Percentiles rank a stretch among this genome's conserved stretches.
Conservation (phyloP, 805 yeast species). For the Yarrowia divulgata region DNA sequence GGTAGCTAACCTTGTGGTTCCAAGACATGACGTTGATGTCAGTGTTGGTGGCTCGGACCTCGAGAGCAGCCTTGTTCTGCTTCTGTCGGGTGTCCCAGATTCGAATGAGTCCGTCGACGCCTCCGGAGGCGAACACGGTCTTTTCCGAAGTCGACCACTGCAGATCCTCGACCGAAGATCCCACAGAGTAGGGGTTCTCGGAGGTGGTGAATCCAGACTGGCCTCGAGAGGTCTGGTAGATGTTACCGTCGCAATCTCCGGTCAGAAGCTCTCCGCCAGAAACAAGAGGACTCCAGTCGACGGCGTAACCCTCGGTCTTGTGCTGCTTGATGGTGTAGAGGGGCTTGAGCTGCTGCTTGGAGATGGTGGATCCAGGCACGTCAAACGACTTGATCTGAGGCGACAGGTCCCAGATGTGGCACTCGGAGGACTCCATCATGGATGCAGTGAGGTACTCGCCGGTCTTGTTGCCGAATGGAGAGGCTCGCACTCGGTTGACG, state of each 20-base stretch:
- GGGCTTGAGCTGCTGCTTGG: slow-evolving; percentile 80
- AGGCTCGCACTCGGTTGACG: slow-evolving; percentile 85
- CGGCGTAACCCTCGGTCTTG: slow-evolving; percentile 97
- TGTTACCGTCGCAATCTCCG: slow-evolving; percentile 88
- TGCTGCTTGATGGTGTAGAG: slow-evolving; percentile 81
- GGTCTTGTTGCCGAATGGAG: slow-evolving; percentile 74
- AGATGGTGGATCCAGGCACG: slow-evolving; percentile 82
- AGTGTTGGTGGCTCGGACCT: slow-evolving; percentile 76
- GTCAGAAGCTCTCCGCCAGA: slow-evolving; percentile 81
- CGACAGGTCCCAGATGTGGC: slow-evolving; percentile 78
- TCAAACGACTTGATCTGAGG: slow-evolving; percentile 84
- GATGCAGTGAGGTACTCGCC: slow-evolving; percentile 88
- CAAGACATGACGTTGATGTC: slow-evolving; percentile 97
- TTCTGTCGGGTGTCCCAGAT: slow-evolving; percentile 97
- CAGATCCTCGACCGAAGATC: slow-evolving; percentile 83
- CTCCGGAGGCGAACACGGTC: slow-evolving; percentile 95
- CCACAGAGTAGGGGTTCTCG: slow-evolving; percentile 74
- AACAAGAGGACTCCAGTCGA: slow-evolving; percentile 93
- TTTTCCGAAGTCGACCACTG: slow-evolving; percentile 95
- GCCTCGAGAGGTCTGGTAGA: slow-evolving; percentile 78
- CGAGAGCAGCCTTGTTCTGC: slow-evolving; percentile 88
- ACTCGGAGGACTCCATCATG: slow-evolving; percentile 90
- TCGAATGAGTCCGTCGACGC: slow-evolving; percentile 87
- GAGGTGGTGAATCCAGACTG: slow-evolving; percentile 84
- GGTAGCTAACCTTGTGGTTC: slow-evolving; percentile 85